Conservation (phyloP, 331 rosid species). For the Cydonia oblonga region DNA sequence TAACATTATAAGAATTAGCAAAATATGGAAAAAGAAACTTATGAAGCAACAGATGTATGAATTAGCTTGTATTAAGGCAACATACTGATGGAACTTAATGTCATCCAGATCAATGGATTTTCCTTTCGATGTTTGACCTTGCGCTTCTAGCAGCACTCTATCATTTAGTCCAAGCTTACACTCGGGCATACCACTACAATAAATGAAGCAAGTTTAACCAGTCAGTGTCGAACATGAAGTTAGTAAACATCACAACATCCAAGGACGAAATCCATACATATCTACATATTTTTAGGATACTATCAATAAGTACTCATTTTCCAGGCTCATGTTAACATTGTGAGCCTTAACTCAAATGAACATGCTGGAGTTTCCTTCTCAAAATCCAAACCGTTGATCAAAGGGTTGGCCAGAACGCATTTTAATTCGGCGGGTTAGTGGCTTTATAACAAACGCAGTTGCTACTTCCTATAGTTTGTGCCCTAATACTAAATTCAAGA, state of each 20-base stretch:
- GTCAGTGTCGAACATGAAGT: not conserved
- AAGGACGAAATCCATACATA: not conserved
- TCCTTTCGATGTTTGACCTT: constrained; percentile 24
- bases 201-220: not conserved
- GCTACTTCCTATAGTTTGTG: not conserved
- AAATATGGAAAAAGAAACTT: no score
- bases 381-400: not conserved
- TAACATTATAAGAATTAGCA: no score
- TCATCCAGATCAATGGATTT: constrained; percentile 34
- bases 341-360: not conserved
- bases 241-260: not conserved
- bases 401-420: not conserved
- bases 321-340: not conserved
- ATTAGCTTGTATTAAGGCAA: not conserved
- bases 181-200: constrained; percentile 31
- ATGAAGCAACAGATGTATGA: not conserved
- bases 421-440: not conserved
- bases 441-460: not conserved
- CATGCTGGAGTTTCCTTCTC: not conserved
- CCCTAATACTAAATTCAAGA: not conserved
- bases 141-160: constrained; percentile 25
- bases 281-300: not conserved
- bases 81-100: constrained; percentile 29
- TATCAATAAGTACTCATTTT: not conserved
- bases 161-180: constrained; percentile 31